Evolutionary conservation across 2,329 filamentous ascomycete genomes (phyloP).

Genomic region (Ceratocystis alfenasii): DNA sequence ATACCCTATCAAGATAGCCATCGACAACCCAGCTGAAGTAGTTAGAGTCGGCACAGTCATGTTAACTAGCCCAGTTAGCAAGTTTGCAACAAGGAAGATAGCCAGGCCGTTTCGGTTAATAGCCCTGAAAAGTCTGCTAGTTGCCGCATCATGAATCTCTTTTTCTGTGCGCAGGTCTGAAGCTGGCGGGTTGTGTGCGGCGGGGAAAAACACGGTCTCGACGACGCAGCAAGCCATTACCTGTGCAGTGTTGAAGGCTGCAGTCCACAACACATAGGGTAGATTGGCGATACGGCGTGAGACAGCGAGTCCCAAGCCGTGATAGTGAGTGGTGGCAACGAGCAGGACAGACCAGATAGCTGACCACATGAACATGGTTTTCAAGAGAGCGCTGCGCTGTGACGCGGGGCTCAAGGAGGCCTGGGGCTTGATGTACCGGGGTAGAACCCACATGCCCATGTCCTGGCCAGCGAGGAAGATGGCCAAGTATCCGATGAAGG

Average conservation of each 20-base stretch:
- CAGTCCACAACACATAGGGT: slow-evolving; percentile 85
- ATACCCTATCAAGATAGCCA: slow-evolving; percentile 66
- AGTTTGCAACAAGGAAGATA: slow-evolving; percentile 76
- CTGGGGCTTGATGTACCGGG: slow-evolving; percentile 39
- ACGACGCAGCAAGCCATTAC: slow-evolving; percentile 65
- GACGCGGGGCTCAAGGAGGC: slow-evolving; percentile 30
- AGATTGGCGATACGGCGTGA: slow-evolving; percentile 86
- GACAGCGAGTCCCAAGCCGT: slow-evolving; percentile 62
- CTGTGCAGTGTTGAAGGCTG: slow-evolving; percentile 81
- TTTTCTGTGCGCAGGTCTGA: slow-evolving; percentile 42
- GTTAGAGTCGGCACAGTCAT: slow-evolving; percentile 73
- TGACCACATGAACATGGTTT: slow-evolving; percentile 53
- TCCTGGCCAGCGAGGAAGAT: slow-evolving; percentile 89
- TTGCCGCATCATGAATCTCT: slow-evolving; percentile 52
- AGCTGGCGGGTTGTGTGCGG: slow-evolving; percentile 14
- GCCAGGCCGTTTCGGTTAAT: slow-evolving; percentile 82
- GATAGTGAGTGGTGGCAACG: slow-evolving; percentile 53
- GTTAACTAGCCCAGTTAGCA: slow-evolving; percentile 82
- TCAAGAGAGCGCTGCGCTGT: slow-evolving; percentile 47
- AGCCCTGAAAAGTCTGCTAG: slow-evolving; percentile 66
- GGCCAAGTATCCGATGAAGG: slow-evolving; percentile 77
- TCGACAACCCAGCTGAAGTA: slow-evolving; percentile 49
- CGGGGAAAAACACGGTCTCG: slow-evolving; percentile 67
- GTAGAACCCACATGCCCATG: slow-evolving; percentile 67
- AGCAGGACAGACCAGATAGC: slow-evolving; percentile 60